Evolutionary conservation across 1,284 basidiomycete genomes (phyloP).

Genomic region (Ganoderma multipileum): DNA sequence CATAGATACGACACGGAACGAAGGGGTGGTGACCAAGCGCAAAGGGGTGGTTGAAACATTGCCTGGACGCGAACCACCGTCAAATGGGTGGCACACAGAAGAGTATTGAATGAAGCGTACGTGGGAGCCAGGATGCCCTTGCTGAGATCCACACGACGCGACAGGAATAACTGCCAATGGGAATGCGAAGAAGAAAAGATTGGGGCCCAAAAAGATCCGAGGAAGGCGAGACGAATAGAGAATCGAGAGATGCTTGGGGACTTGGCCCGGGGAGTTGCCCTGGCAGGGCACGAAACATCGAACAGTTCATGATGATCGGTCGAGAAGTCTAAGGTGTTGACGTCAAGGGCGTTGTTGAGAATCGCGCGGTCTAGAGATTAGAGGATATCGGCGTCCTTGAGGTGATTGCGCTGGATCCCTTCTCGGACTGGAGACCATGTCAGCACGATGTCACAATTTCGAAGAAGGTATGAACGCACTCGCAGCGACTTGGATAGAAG

Average conservation of each 20-base stretch:
- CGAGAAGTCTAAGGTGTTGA: background rate
- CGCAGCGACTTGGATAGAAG: slow-evolving; percentile 39
- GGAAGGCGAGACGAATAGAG: background rate
- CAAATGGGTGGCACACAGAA: background rate
- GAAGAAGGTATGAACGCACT: slow-evolving; percentile 20
- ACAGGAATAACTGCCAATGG: background rate
- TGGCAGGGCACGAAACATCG: background rate
- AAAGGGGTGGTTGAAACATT: background rate
- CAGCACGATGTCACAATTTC: background rate
- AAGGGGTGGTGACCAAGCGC: background rate
- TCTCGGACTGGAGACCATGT: slow-evolving; percentile 36
- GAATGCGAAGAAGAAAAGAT: background rate
- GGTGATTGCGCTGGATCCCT: slow-evolving; percentile 41
- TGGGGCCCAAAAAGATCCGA: background rate
- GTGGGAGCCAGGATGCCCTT: background rate
- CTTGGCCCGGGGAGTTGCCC: background rate
- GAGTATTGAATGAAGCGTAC: background rate
- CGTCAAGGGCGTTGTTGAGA: background rate
- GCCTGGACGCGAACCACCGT: background rate
- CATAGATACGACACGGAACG: background rate
- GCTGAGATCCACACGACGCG: background rate
- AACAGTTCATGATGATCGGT: background rate
- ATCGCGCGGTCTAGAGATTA: slow-evolving; percentile 2
- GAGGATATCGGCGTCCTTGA: slow-evolving; percentile 41
- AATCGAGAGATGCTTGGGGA: background rate